Evolutionary conservation across 1,139 yeast species (phyloP).

Genomic region (Magnusiomyces fungicola): DNA sequence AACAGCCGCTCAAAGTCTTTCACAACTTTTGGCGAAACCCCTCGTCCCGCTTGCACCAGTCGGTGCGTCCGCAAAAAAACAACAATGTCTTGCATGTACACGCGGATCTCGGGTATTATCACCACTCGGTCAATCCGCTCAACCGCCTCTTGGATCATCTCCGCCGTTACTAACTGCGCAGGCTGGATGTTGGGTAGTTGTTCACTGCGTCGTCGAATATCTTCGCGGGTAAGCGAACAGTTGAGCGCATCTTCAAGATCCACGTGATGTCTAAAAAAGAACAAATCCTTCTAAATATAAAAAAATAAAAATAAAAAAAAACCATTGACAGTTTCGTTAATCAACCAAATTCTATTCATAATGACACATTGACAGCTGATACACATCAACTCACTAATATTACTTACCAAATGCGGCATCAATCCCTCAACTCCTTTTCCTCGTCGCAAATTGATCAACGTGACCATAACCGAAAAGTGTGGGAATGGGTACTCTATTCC

Average conservation of each 20-base stretch:
- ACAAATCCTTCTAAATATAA: conserved; percentile 15
- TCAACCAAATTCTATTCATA: too few species aligned
- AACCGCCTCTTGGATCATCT: conserved; percentile 4
- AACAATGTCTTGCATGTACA: conserved; percentile 50
- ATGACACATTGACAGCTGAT: too few species aligned
- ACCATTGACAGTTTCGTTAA: too few species aligned
- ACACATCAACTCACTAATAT: too few species aligned
- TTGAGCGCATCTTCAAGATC: conserved; percentile 5
- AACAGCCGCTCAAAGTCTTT: conserved; percentile 38
- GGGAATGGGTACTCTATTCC: conserved; percentile 5
- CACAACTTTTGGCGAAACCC: conserved; percentile 42
- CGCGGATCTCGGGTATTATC: conserved; percentile 40
- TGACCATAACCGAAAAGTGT: not conserved
- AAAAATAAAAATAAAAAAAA: too few species aligned
- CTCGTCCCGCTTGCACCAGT: conserved; percentile 38
- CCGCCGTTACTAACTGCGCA: not conserved
- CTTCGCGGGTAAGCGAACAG: conserved; percentile 2
- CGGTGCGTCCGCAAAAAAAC: conserved; percentile 46
- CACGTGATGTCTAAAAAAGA: conserved; percentile 15
- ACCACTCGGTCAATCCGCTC: conserved; percentile 23
- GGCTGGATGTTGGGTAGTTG: conserved; percentile 10
- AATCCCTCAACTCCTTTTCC: conserved; percentile 4
- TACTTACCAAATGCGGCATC: conserved; percentile 8
- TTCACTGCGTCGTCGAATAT: not conserved
- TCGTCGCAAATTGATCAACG: not conserved